A percentile compares a stretch with the other conserved stretches of the same genome.
phyloP scores from a whole-genome alignment of 768 basidiomycete genomes.

The Boletellus sp. region DNA sequence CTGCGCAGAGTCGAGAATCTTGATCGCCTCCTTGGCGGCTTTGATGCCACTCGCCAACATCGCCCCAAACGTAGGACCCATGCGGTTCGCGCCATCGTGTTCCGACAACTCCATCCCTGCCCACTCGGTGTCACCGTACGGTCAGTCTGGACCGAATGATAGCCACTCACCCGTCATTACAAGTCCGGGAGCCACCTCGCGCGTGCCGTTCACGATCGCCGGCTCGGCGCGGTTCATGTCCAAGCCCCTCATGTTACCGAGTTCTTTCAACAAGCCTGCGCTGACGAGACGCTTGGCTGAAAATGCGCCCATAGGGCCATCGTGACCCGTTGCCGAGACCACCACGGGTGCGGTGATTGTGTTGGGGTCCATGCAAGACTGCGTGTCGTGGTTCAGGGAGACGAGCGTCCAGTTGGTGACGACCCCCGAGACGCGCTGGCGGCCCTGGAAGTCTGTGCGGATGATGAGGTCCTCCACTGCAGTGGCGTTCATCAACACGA shows the following conservation, averaged over 20 bases:
- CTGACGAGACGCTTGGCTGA: conserved; percentile 76
- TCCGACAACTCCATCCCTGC: conserved; percentile 80
- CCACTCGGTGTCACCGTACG: background rate
- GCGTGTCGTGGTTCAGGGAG: conserved; percentile 64
- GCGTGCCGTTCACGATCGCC: conserved; percentile 72
- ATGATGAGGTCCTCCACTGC: conserved; percentile 80
- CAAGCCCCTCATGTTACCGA: conserved; percentile 76
- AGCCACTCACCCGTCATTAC: conserved; percentile 60
- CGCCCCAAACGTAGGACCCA: conserved; percentile 76
- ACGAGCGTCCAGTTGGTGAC: conserved; percentile 55
- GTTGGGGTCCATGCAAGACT: conserved; percentile 77
- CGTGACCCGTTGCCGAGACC: conserved; percentile 71
- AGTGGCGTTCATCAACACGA: conserved; percentile 74
- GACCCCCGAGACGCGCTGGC: conserved; percentile 48
- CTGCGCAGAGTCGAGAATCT: conserved; percentile 45
- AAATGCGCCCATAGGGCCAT: conserved; percentile 80
- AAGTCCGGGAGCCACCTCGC: conserved; percentile 72
- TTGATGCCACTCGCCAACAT: conserved; percentile 78
- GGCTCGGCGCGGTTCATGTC: conserved; percentile 84
- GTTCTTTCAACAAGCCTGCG: conserved; percentile 65
- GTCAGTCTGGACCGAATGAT: background rate
- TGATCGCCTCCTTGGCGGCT: conserved; percentile 63
- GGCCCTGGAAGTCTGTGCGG: conserved; percentile 44
- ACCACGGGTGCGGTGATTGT: conserved; percentile 78
- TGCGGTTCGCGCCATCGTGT: conserved; percentile 74